Base-by-base conservation (phyloP, 2,329 filamentous ascomycete species). In the Exserohilum turcica region DNA sequence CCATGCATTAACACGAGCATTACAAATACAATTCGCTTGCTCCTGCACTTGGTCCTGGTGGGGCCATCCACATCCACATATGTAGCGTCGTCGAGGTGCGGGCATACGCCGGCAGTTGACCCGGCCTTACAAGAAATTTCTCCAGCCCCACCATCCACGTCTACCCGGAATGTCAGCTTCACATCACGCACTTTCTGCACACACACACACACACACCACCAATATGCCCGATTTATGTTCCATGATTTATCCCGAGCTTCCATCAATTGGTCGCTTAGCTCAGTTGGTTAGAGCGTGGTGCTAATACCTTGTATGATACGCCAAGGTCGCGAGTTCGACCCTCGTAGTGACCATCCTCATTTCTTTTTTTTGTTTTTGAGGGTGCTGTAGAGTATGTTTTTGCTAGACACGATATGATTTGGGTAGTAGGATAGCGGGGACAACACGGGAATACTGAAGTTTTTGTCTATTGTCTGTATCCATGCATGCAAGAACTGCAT, bases 301-400 rank as follows among this genome's bases (percentile, higher is more conserved):
- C 38, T 42, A 42, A 42, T 42, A 37, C 35, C 35, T 37, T 21
- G 35, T 37, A 37, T 37, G 35, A 37, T 24, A 39, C 37, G 37
- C 38, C 38, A 42, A 42, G 38, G 38, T 42, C 38, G 38, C 38
- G 38, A 42, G 38, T 42, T 42, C 60, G 60, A 63, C 58, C 60
- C 60, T 54, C 60, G 55, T 63, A 63, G 57, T 63, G 60, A 63
- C 60, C 60, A 63, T n/a, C 18, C 4, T 4, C 0, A 15, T 6
- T 15, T 10, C 5, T 38, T 27, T 45, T 3, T 45, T 38, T 51
- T n/a, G n/a, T n/a, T 45, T 46, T 35, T 35, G 38, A 13, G 4
- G 18, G 1, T 39, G 18, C 21, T 24, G 21, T 24, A 5, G 21
- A 7, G 4, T 24, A 24, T 24, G 7, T 7, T 24, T 24, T 24